A percentile compares a stretch with the other conserved stretches of the same genome.
These are phyloP conservation scores for Xylaria telfairii DNA, from an alignment of 495 filamentous ascomycete species.

Conservation along the genomic window DNA sequence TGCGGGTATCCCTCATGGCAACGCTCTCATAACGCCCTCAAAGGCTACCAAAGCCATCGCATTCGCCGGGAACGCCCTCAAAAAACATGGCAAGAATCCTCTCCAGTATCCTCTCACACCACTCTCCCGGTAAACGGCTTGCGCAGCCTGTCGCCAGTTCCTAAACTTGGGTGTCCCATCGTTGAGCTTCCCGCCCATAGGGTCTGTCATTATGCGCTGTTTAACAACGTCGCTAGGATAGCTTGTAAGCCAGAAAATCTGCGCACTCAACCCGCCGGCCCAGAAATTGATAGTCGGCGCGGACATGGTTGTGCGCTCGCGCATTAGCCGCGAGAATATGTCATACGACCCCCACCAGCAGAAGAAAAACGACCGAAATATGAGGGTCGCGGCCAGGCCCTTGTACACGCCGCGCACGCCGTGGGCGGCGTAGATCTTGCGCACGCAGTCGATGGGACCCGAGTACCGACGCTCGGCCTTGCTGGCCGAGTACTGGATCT, in stretches of 20 bases:
- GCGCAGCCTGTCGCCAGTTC: slow-evolving; percentile 81
- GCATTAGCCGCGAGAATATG: slow-evolving; percentile 71
- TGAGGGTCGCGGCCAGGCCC: slow-evolving; percentile 79
- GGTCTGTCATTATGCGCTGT: slow-evolving; percentile 97
- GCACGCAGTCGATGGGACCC: slow-evolving; percentile 83
- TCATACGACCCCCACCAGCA: slow-evolving; percentile 98
- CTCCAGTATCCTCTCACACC: slow-evolving; percentile 88
- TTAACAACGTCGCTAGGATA: slow-evolving; percentile 97
- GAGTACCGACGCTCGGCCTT: slow-evolving; percentile 78
- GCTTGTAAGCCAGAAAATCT: slow-evolving; percentile 89
- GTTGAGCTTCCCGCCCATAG: slow-evolving; percentile 70
- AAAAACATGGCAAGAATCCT: slow-evolving; percentile 90
- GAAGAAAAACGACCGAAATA: slow-evolving; percentile 95
- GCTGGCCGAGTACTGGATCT: slow-evolving; percentile 84
- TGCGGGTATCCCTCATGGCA: slow-evolving; percentile 58
- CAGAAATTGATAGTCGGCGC: slow-evolving; percentile 91
- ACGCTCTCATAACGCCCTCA: slow-evolving; percentile 84
- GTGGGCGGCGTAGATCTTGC: slow-evolving; percentile 69
- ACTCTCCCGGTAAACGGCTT: slow-evolving; percentile 72
- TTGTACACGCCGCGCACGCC: slow-evolving; percentile 83
- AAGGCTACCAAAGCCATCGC: slow-evolving; percentile 92
- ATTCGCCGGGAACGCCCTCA: slow-evolving; percentile 96
- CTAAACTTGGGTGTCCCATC: slow-evolving; percentile 74
- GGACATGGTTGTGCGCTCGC: slow-evolving; percentile 70
- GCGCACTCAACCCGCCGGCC: slow-evolving; percentile 91